These are phyloP conservation scores for Stephanocyclus meneghinianus DNA, from an alignment of 352 stramenopile species.

Conservation along the genomic window DNA sequence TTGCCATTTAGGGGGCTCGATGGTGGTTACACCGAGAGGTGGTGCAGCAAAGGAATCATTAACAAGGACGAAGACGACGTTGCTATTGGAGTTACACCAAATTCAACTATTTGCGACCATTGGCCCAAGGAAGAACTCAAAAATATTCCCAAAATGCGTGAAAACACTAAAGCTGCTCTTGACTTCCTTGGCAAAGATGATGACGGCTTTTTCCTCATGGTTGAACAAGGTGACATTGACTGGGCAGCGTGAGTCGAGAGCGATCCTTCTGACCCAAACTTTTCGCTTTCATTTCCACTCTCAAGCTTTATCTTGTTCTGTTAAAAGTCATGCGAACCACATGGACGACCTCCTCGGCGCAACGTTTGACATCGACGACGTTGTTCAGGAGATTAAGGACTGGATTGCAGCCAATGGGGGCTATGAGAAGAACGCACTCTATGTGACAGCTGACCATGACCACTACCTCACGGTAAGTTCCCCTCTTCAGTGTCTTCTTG, in stretches of 20 bases:
- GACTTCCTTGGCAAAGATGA: constrained; percentile 58
- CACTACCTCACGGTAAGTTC: constrained; percentile 52
- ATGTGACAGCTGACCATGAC: constrained; percentile 63
- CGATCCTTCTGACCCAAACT: not conserved
- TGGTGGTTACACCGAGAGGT: constrained; percentile 38
- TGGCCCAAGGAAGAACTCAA: constrained; percentile 45
- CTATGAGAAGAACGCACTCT: constrained; percentile 63
- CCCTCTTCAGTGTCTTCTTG: too few relatives aligned
- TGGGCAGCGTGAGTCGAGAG: constrained; percentile 5
- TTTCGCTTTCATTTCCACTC: not conserved
- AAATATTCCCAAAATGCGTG: constrained; percentile 49
- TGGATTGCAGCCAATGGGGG: constrained; percentile 60
- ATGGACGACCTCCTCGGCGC: constrained; percentile 63
- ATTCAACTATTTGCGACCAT: constrained; percentile 46
- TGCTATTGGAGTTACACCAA: constrained; percentile 23
- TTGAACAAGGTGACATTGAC: constrained; percentile 62
- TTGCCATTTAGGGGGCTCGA: constrained; percentile 31
- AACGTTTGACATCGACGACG: constrained; percentile 61
- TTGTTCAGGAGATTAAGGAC: constrained; percentile 37
- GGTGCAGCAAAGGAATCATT: constrained; percentile 31
- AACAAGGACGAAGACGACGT: constrained; percentile 43
- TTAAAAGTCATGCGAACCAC: constrained; percentile 41
- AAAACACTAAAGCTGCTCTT: constrained; percentile 48
- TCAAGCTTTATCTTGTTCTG: not conserved
- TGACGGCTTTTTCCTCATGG: constrained; percentile 64